Conservation (phyloP, 2,329 filamentous ascomycete genomes). For the Curvularia sp. region DNA sequence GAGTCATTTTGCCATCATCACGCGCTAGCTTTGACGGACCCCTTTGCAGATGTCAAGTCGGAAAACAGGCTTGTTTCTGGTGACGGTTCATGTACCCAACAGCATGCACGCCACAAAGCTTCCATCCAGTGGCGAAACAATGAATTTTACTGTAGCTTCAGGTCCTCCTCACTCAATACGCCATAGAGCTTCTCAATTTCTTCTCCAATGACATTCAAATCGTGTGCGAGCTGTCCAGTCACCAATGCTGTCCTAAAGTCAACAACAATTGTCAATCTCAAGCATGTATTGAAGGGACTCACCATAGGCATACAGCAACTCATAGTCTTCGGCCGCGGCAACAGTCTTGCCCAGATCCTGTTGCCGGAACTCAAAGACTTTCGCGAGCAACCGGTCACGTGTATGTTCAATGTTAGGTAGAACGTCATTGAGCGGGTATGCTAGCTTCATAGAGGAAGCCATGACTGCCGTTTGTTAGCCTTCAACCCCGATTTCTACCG, state of each 20-base stretch:
- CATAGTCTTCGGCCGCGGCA: conserved; percentile 81
- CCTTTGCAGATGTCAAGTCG: neutral
- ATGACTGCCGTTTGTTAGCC: conserved; percentile 64
- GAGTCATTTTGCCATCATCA: conserved; percentile 3
- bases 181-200: conserved; percentile 68
- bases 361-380: conserved; percentile 85
- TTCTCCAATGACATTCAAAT: conserved; percentile 61
- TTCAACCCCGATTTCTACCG: neutral
- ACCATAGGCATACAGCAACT: conserved; percentile 90
- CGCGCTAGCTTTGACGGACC: neutral
- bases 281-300: conserved; percentile 36
- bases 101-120: neutral
- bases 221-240: conserved; percentile 65
- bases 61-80: neutral
- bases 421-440: conserved; percentile 90
- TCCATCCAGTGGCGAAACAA: neutral
- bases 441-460: conserved; percentile 90
- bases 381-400: conserved; percentile 82
- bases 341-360: conserved; percentile 61
- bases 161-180: conserved; percentile 66
- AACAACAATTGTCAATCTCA: conserved; percentile 6
- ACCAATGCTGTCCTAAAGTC: conserved; percentile 61
- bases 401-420: conserved; percentile 82
- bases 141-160: conserved; percentile 57
- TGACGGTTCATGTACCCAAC: neutral